These are phyloP conservation scores for Elsinoe fawcettii DNA, from an alignment of 2,329 filamentous ascomycete genomes.

Conservation along the genomic window DNA sequence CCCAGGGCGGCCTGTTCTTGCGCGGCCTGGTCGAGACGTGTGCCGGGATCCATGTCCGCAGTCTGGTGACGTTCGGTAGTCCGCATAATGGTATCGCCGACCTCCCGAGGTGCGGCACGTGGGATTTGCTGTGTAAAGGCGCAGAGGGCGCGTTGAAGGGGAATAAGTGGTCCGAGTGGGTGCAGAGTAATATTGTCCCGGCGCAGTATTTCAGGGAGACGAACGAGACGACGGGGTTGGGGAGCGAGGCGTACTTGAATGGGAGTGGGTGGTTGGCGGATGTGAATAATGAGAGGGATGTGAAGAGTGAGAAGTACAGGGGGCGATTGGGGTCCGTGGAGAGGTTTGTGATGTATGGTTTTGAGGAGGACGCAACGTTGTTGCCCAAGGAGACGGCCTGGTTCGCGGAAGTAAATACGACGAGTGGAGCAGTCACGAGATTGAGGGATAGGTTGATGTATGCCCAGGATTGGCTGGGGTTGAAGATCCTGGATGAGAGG, in stretches of 20 bases:
- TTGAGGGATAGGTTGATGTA: slow-evolving; percentile 68
- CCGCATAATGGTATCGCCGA: slow-evolving; percentile 88
- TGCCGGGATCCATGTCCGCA: slow-evolving; percentile 73
- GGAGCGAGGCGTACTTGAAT: slow-evolving; percentile 60
- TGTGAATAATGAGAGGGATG: slow-evolving; percentile 80
- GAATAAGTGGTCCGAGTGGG: slow-evolving; percentile 71
- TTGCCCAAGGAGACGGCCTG: slow-evolving; percentile 85
- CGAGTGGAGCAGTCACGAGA: slow-evolving; percentile 52
- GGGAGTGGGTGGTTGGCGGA: slow-evolving; percentile 85
- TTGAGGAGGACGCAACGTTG: slow-evolving; percentile 75
- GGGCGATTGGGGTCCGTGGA: slow-evolving; percentile 61
- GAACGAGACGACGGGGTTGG: slow-evolving; percentile 47
- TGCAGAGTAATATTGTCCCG: slow-evolving; percentile 75
- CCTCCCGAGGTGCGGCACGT: slow-evolving; percentile 64
- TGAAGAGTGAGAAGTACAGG: slow-evolving; percentile 69
- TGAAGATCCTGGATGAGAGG: slow-evolving; percentile 70
- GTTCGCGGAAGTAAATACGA: slow-evolving; percentile 79
- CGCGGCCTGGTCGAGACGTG: slow-evolving; percentile 84
- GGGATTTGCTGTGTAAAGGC: slow-evolving; percentile 73
- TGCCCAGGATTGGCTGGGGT: slow-evolving; percentile 85
- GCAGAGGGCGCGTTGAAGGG: slow-evolving; percentile 69
- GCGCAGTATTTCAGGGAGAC: slow-evolving; percentile 88
- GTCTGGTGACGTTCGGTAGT: slow-evolving; percentile 78
- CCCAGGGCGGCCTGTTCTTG: slow-evolving; percentile 93
- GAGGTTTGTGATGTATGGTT: slow-evolving; percentile 83